Evolutionary conservation across 176 grass and related monocot genomes (phyloP).

Genomic region (Alopecurus myosuroides): DNA sequence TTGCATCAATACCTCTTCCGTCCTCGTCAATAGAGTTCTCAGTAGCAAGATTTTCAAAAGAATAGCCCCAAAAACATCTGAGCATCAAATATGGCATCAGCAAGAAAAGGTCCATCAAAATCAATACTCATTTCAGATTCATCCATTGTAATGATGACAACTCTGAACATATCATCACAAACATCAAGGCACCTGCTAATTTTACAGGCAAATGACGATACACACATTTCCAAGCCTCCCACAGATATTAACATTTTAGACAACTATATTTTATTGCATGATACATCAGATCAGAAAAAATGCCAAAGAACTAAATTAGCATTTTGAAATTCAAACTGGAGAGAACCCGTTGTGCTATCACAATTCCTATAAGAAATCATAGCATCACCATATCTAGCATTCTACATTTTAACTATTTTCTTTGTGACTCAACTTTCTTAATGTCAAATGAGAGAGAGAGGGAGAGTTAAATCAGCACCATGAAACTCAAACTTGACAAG

Average conservation of each 20-base stretch:
- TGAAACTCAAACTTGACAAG: constrained; percentile 17
- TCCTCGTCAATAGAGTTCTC: constrained; percentile 75
- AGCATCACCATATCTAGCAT: background rate
- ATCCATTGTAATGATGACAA: background rate
- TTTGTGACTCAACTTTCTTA: background rate
- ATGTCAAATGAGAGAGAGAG: background rate
- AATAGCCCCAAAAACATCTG: constrained; percentile 98
- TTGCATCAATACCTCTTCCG: constrained; percentile 91
- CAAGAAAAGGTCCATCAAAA: constrained; percentile 19
- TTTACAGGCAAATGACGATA: background rate
- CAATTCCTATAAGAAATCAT: background rate
- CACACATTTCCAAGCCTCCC: background rate
- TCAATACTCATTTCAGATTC: background rate
- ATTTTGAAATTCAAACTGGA: constrained; percentile 5
- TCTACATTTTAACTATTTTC: background rate
- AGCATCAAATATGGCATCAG: constrained; percentile 1
- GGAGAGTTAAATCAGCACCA: background rate
- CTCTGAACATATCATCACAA: constrained; percentile 6
- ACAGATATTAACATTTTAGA: constrained; percentile 5
- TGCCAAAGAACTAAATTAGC: background rate
- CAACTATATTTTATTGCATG: background rate
- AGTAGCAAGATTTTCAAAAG: constrained; percentile 96
- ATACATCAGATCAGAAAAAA: background rate
- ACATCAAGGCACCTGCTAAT: background rate
- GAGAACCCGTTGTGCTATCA: background rate